These are phyloP conservation scores for Ustulina deusta DNA, from an alignment of 2,329 filamentous ascomycete genomes.

Conservation along the genomic window DNA sequence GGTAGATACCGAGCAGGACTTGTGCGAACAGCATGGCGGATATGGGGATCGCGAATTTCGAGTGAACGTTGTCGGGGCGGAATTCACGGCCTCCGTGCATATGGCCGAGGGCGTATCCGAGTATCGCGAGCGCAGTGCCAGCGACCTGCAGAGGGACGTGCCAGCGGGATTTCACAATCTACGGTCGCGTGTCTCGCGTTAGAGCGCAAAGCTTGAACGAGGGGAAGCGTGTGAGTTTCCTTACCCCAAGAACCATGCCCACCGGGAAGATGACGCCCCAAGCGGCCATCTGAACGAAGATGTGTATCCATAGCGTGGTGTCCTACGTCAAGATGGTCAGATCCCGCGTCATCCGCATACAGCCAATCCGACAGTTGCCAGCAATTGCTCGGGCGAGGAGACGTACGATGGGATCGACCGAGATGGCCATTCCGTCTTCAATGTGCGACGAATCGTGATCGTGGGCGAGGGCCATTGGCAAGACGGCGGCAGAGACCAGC, in stretches of 20 bases:
- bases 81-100: slow-evolving; percentile 91
- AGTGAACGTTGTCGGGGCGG: slow-evolving; percentile 78
- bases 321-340: slow-evolving; percentile 67
- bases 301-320: slow-evolving; percentile 91
- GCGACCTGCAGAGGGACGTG: slow-evolving; percentile 89
- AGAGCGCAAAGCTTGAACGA: slow-evolving; percentile 24
- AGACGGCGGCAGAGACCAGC: slow-evolving; percentile 40
- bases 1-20: slow-evolving; percentile 83
- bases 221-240: slow-evolving; percentile 50
- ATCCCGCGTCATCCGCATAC: slow-evolving; percentile 34
- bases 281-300: slow-evolving; percentile 84
- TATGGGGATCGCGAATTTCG: slow-evolving; percentile 80
- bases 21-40: slow-evolving; percentile 84
- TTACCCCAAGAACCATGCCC: slow-evolving; percentile 93
- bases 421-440: slow-evolving; percentile 75
- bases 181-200: slow-evolving; percentile 37
- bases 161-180: slow-evolving; percentile 92
- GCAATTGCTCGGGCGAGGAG: slow-evolving; percentile 16
- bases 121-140: slow-evolving; percentile 78
- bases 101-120: slow-evolving; percentile 93
- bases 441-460: slow-evolving; percentile 68
- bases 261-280: slow-evolving; percentile 94
- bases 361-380: slow-evolving; percentile 1
- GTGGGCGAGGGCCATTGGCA: slow-evolving; percentile 55
- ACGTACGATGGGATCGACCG: slow-evolving; percentile 78